These are phyloP conservation scores for Jaltomata sinuosa DNA, from an alignment of 257 asterid genomes.

Conservation along the genomic window DNA sequence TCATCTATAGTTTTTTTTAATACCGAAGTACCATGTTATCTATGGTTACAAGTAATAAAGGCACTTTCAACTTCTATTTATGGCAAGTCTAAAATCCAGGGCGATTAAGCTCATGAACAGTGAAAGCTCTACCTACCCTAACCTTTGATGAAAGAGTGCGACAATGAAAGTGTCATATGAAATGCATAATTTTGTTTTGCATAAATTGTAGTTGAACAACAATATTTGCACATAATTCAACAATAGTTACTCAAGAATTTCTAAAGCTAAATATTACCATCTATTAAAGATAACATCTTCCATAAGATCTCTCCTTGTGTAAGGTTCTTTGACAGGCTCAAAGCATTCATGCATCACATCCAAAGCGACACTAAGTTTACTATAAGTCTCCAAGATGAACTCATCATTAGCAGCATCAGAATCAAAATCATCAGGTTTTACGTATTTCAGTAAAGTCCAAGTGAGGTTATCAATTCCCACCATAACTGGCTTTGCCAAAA, in stretches of 20 bases:
- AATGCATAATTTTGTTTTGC: not conserved
- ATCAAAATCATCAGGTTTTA: conserved; percentile 18
- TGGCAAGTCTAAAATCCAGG: not conserved
- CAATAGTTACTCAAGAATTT: not conserved
- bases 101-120: not conserved
- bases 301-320: conserved; percentile 52
- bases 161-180: not conserved
- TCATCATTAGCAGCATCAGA: conserved; percentile 25
- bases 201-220: not conserved
- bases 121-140: not conserved
- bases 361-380: conserved; percentile 62
- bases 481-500: conserved; percentile 46
- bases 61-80: not conserved
- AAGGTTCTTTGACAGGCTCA: conserved; percentile 62
- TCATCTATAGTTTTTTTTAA: not conserved
- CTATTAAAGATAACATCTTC: conserved; percentile 65
- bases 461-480: conserved; percentile 42
- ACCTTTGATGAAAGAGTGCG: not conserved
- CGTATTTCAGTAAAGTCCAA: conserved; percentile 60
- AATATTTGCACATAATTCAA: not conserved
- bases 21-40: not conserved
- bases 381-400: conserved; percentile 26
- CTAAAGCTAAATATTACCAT: conserved; percentile 32
- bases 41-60: not conserved
- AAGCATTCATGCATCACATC: conserved; percentile 83